Evolutionary conservation across 2,329 filamentous ascomycete species (phyloP).

Genomic region (Chaetomium sp.): DNA sequence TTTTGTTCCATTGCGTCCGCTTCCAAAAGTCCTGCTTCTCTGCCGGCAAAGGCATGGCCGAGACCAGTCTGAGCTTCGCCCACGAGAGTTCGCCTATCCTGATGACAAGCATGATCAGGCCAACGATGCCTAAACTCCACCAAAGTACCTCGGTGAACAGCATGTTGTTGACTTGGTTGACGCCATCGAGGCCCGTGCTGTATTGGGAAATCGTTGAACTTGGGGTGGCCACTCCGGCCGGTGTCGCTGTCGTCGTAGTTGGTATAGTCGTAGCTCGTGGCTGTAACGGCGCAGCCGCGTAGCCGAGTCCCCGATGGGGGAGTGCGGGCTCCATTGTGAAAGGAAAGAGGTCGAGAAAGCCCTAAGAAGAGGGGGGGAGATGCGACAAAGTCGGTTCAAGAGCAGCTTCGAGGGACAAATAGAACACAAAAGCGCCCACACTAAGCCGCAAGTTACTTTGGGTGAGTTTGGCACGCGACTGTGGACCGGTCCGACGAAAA

Average conservation of each 20-base stretch:
- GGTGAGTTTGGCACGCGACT: not conserved
- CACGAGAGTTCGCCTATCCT: constrained; percentile 49
- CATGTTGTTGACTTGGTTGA: constrained; percentile 53
- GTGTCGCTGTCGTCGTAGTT: constrained; percentile 12
- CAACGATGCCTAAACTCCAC: constrained; percentile 54
- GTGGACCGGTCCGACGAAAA: not conserved
- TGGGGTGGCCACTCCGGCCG: constrained; percentile 27
- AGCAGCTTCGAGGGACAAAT: too few species aligned
- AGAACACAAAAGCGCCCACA: not conserved
- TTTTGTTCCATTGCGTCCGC: constrained; percentile 50
- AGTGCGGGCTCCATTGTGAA: constrained; percentile 28
- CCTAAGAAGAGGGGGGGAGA: not conserved
- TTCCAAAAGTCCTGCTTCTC: constrained; percentile 55
- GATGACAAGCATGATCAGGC: constrained; percentile 46
- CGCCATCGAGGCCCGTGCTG: constrained; percentile 51
- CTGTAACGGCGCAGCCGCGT: constrained; percentile 11
- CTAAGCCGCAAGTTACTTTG: not conserved
- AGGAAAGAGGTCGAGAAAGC: not conserved
- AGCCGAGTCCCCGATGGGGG: constrained; percentile 22
- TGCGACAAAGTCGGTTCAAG: too few species aligned
- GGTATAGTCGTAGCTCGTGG: constrained; percentile 4
- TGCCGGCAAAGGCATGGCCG: constrained; percentile 48
- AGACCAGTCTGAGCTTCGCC: constrained; percentile 52
- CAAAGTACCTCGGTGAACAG: constrained; percentile 52
- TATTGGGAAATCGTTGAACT: constrained; percentile 49